A percentile compares a stretch with the other conserved stretches of the same genome.
Conservation (phyloP, 1,139 yeast genomes). For the Williopsis jadinii region DNA sequence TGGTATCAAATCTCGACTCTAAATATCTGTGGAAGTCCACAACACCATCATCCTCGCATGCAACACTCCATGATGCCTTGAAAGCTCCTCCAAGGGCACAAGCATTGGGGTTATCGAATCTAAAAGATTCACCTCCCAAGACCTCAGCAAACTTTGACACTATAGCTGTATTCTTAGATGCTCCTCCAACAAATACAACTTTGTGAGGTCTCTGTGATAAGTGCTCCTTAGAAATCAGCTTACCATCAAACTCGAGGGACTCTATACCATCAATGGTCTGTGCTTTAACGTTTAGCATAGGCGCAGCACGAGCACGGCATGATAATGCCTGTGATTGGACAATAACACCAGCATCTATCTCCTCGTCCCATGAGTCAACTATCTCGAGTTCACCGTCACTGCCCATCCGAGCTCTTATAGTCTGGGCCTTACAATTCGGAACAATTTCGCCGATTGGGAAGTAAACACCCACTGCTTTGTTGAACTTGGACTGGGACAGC, state of each 20-base stretch:
- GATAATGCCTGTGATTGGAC: conserved; percentile 85
- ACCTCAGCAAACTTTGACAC: conserved; percentile 65
- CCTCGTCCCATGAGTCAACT: conserved; percentile 30
- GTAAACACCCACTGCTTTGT: conserved; percentile 62
- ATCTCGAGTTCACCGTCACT: conserved; percentile 22
- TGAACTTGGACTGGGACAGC: conserved; percentile 24
- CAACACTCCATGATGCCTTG: conserved; percentile 66
- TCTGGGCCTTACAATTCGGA: conserved; percentile 66
- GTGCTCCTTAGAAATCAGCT: conserved; percentile 19
- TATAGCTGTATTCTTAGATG: conserved; percentile 64
- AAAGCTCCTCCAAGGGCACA: conserved; percentile 95
- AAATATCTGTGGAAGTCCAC: conserved; percentile 27
- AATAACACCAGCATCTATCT: conserved; percentile 68
- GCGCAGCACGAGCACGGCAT: conserved; percentile 73
- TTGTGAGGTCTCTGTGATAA: conserved; percentile 50
- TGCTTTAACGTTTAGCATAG: conserved; percentile 41
- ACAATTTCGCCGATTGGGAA: conserved; percentile 88
- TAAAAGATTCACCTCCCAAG: conserved; percentile 53
- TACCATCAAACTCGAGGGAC: conserved; percentile 26
- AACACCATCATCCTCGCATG: conserved; percentile 6
- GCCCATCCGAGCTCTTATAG: conserved; percentile 39
- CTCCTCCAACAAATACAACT: conserved; percentile 84
- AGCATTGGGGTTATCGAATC: conserved; percentile 77
- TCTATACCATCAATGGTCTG: conserved; percentile 1
- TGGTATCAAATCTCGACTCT: conserved; percentile 34